These are phyloP conservation scores for Yarrowia galli DNA, from an alignment of 1,139 yeast species.

Conservation along the genomic window DNA sequence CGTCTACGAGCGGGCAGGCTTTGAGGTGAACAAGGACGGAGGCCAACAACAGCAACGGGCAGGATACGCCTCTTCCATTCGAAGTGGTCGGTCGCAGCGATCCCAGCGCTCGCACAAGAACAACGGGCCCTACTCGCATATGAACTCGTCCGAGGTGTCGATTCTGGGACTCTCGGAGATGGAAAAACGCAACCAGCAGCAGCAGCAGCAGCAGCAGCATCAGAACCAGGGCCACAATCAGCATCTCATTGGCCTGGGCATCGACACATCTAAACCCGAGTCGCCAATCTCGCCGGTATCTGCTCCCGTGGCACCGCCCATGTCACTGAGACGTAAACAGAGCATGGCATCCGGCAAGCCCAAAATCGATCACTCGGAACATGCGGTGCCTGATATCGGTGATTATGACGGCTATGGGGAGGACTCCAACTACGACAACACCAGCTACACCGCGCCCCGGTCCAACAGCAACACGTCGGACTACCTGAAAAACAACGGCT, in stretches of 20 bases:
- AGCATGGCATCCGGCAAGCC: slow-evolving; percentile 28
- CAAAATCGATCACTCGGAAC: background rate
- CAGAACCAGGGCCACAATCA: background rate
- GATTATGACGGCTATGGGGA: no score
- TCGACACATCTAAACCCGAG: slow-evolving; percentile 18
- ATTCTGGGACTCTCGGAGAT: slow-evolving; percentile 25
- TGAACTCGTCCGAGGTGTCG: slow-evolving; percentile 38
- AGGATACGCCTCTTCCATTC: slow-evolving; percentile 19
- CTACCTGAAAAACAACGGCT: slow-evolving; percentile 22
- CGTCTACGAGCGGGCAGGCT: slow-evolving; percentile 55
- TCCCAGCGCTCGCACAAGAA: slow-evolving; percentile 27
- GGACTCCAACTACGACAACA: background rate
- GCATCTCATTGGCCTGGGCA: slow-evolving; percentile 9
- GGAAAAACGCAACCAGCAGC: slow-evolving; percentile 5
- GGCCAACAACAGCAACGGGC: slow-evolving; percentile 37
- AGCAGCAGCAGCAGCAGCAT: background rate
- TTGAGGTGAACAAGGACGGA: slow-evolving; percentile 48
- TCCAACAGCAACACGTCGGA: slow-evolving; percentile 3
- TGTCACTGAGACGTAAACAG: slow-evolving; percentile 24
- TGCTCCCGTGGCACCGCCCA: slow-evolving; percentile 19
- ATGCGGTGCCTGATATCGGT: slow-evolving; percentile 5
- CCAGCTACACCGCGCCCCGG: background rate
- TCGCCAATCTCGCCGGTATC: background rate
- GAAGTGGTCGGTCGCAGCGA: slow-evolving; percentile 22
- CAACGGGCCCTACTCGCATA: slow-evolving; percentile 12